Evolutionary conservation across 2,329 filamentous ascomycete genomes (phyloP), one percentile per base, ranked within the genome.

Genomic region (Monosporascus sp.): DNA sequence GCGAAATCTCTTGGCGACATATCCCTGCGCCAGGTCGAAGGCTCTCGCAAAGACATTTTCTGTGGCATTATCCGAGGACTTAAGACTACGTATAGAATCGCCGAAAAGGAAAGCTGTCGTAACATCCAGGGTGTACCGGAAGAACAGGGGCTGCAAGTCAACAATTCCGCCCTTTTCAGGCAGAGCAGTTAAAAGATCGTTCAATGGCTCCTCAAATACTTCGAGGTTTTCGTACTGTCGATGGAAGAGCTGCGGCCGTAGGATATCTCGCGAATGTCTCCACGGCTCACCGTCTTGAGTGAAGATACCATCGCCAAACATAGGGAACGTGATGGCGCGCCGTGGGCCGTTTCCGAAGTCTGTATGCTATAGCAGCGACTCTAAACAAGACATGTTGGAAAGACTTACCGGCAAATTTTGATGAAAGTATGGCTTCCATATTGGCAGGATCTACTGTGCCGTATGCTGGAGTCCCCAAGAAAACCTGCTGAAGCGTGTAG

Each of bases 251-350:
- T 70, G 68, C 4, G 67, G 69, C 5, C 69, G 62, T 34, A 72
- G 59, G 7, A 71, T 63, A 16, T 66, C 63, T 2, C 70, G 62
- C 0, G 67, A 71, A 24, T 66, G 63, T 47, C 66, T 69, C 69
- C 69, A 72, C 8, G 60, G 60, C 19, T 63, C 57, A 8, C 67
- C 68, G 17, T 69, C 64, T 31, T 69, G 64, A 3, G 70, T 67
- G 55, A 73, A 72, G 53, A 73, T 68, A 24, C 70, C 69, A 47
- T 68, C 62, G 0, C 70, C 70, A 8, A 71, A 60, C 49, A 71
- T 56, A 0, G 69, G 69, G 52, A 61, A 62, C n/a, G 61, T 59
- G 43, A 64, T 61, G 16, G 55, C 56, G n/a, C 62, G 59, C 20
- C 61, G 56, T 22, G 60, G 62, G 9, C 61, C 60, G 27, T 62